Conservation (phyloP, 495 filamentous ascomycete species). For the Hypomontagnella monticulosa region DNA sequence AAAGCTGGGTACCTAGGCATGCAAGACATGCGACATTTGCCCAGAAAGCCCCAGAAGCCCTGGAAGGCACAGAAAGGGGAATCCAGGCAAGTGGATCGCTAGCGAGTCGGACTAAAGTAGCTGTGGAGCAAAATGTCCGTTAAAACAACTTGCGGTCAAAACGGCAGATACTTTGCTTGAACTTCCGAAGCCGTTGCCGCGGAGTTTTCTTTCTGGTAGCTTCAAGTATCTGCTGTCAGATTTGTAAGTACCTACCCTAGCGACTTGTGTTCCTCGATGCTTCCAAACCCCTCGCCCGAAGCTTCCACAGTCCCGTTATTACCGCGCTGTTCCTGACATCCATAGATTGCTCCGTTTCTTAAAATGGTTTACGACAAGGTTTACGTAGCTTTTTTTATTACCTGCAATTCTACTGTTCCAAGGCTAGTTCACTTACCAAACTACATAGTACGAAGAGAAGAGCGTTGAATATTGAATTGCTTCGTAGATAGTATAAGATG, state of each 20-base stretch:
- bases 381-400: no score
- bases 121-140: slow-evolving; percentile 39
- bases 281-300: no score
- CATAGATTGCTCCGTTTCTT: neutral
- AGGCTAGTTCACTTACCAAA: no score
- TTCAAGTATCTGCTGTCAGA: slow-evolving; percentile 12
- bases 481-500: no score
- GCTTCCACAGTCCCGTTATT: neutral
- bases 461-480: no score
- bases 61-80: neutral
- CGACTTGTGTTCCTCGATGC: slow-evolving; percentile 17
- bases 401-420: no score
- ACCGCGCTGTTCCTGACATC: slow-evolving; percentile 1
- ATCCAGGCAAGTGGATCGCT: slow-evolving; percentile 36
- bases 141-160: slow-evolving; percentile 38
- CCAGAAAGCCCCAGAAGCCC: neutral
- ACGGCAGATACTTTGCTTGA: slow-evolving; percentile 24
- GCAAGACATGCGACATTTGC: slow-evolving; percentile 22
- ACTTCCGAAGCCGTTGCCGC: slow-evolving; percentile 25
- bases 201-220: slow-evolving; percentile 22
- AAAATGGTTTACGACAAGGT: neutral
- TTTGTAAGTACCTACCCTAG: slow-evolving; percentile 24
- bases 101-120: slow-evolving; percentile 1
- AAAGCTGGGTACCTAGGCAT: slow-evolving; percentile 5
- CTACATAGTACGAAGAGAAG: no score